A percentile compares a stretch with the other conserved stretches of the same genome.
These are phyloP conservation scores for Amylocarpus encephaloides DNA, from an alignment of 2,329 filamentous ascomycete species.

Conservation along the genomic window DNA sequence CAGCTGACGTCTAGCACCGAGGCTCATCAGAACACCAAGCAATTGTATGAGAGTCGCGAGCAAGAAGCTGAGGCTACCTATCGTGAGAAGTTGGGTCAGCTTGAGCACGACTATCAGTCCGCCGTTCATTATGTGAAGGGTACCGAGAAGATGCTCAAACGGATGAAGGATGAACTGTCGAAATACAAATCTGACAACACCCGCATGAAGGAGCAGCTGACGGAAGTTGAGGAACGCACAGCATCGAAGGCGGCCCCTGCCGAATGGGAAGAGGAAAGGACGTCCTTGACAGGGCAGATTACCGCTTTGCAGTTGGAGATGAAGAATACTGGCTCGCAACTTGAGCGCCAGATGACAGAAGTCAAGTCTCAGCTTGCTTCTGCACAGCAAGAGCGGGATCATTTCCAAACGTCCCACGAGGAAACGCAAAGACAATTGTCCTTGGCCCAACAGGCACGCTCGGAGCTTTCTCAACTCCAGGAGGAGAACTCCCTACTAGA, in stretches of 20 bases:
- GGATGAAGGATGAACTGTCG: constrained; percentile 94
- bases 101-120: constrained; percentile 96
- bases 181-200: constrained; percentile 84
- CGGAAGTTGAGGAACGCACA: constrained; percentile 53
- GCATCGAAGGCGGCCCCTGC: constrained; percentile 40
- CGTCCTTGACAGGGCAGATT: constrained; percentile 61
- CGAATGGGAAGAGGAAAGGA: constrained; percentile 71
- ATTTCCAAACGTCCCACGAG: constrained; percentile 50
- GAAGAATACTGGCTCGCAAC: constrained; percentile 53
- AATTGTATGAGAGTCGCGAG: constrained; percentile 68
- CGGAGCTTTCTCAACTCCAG: constrained; percentile 74
- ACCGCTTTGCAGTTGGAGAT: constrained; percentile 64
- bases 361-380: constrained; percentile 65
- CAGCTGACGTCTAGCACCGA: constrained; percentile 72
- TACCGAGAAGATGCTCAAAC: constrained; percentile 97
- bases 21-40: constrained; percentile 79
- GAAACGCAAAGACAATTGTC: constrained; percentile 46
- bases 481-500: constrained; percentile 78
- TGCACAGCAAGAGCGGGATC: constrained; percentile 62
- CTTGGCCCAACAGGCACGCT: constrained; percentile 48
- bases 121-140: constrained; percentile 97
- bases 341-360: constrained; percentile 65
- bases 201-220: constrained; percentile 76
- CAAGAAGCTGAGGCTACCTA: constrained; percentile 85
- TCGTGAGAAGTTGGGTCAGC: constrained; percentile 84